Conservation (phyloP, 2,329 filamentous ascomycete species). For the Trichocomaceae sp. region DNA sequence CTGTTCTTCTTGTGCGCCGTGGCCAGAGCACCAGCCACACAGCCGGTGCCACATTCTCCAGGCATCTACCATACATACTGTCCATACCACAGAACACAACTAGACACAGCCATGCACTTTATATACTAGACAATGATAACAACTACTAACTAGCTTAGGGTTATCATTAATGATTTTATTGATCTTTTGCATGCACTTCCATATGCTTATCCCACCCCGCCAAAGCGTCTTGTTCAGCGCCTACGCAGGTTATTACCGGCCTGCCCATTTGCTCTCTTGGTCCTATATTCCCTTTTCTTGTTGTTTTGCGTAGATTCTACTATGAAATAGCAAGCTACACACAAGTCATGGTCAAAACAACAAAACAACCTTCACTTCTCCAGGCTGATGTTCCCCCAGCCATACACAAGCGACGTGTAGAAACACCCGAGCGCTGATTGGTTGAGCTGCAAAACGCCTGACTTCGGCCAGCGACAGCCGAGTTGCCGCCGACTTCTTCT, state of each 20-base stretch:
- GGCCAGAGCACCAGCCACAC: neutral
- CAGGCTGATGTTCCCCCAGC: too few species aligned
- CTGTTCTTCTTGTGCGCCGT: neutral
- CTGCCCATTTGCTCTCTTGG: slow-evolving; percentile 5
- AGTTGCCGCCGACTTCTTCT: slow-evolving; percentile 9
- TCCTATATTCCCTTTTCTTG: neutral
- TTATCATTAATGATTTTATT: too few species aligned
- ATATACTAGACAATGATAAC: too few species aligned
- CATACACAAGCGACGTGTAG: slow-evolving; percentile 22
- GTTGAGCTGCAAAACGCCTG: slow-evolving; percentile 15
- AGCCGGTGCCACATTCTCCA: neutral
- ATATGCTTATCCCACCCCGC: neutral
- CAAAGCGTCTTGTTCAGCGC: too few species aligned
- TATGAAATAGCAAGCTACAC: too few species aligned
- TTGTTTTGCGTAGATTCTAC: too few species aligned
- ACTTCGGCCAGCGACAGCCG: slow-evolving; percentile 10
- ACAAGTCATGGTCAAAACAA: too few species aligned
- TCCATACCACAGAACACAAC: too few species aligned
- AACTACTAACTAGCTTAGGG: too few species aligned
- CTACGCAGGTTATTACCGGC: too few species aligned
- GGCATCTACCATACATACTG: neutral
- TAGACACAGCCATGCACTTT: neutral
- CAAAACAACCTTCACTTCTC: neutral
- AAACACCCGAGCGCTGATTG: slow-evolving; percentile 37
- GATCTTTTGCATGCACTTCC: too few species aligned